These are phyloP conservation scores for Chaetomiaceae sp. DNA, from an alignment of 2,329 filamentous ascomycete genomes.

Conservation along the genomic window DNA sequence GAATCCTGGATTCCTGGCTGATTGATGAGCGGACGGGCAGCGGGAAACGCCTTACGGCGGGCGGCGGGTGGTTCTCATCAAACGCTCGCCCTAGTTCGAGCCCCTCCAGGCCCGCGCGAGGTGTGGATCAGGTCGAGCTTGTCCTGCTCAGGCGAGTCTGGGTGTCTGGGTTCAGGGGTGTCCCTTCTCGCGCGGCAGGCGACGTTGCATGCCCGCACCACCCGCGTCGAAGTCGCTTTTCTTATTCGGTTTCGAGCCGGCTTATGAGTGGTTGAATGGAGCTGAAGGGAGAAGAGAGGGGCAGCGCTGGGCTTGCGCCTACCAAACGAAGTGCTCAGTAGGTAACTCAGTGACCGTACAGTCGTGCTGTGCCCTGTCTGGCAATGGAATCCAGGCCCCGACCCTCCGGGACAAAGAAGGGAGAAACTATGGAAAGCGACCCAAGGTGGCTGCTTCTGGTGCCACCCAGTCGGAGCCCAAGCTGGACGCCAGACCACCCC, in stretches of 20 bases:
- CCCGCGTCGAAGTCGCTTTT: background rate
- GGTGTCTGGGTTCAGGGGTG: conserved; percentile 5
- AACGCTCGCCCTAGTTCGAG: conserved; percentile 2
- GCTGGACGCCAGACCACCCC: background rate
- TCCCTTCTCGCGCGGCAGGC: background rate
- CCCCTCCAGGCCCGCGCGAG: background rate
- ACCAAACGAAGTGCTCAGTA: no score
- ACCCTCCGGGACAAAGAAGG: background rate
- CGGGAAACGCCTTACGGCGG: no score
- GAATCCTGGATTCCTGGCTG: conserved; percentile 3
- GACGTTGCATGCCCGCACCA: background rate
- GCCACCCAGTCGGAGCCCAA: background rate
- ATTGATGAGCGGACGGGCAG: background rate
- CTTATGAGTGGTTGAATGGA: background rate
- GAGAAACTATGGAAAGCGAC: background rate
- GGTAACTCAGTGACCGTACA: no score
- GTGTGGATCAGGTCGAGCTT: no score
- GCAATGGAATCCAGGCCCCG: no score
- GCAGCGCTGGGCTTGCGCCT: background rate
- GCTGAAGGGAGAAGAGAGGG: background rate
- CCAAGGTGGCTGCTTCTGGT: background rate
- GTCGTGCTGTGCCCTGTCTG: no score
- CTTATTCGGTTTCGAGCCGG: background rate
- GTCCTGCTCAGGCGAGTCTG: no score
- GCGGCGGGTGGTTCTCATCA: conserved; percentile 10